Evolutionary conservation across 805 yeast species (phyloP), one percentile per base, ranked within the genome.

Genomic region (Isabelozyma gotoi): DNA sequence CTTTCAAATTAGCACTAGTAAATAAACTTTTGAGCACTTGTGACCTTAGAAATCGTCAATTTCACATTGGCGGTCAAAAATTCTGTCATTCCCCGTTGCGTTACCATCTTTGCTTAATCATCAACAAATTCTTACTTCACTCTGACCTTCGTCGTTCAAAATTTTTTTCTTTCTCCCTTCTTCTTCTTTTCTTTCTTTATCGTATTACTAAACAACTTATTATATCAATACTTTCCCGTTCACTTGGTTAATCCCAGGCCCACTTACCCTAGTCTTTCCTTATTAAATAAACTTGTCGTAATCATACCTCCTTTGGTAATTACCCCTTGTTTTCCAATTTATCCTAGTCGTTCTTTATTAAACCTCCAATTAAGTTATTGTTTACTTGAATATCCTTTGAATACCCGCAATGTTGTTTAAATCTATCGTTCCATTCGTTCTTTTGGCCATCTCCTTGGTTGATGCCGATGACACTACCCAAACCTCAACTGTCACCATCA

Each of bases 401-500:
- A n/a, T n/a, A n/a, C n/a, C 6, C n/a, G 20, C 31, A 36, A 46
- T 46, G 49, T 46, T 46, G 40, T 40, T 46, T 27, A 43, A 43
- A 15, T 20, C 29, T 19, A 20, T 43, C 40, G 35, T 31, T 40
- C 41, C 34, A 36, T 44, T 33, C 38, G 39, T 43, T 21, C 46
- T 54, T 36, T 44, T 54, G 16, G 41, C 48, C 35, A 33, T 49
- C 10, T 43, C 58, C 21, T 41, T 40, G 29, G 52, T 55, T 31
- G 51, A 43, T 10, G 60, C 51, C 6, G 45, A 49, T 14, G 71
- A 73, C 21, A 71, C 77, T 38, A 74, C 80, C 43, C 57, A 70
- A 20, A 48, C 59, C 20, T 55, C 71, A 42, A 76, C 80, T 20
- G 52, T 76, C 45, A 76, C 80, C 18, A 60, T 73, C 45, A 76